These are phyloP conservation scores for Herpetomonas samuelpessoai DNA, from an alignment of 208 protist species.

Conservation along the genomic window DNA sequence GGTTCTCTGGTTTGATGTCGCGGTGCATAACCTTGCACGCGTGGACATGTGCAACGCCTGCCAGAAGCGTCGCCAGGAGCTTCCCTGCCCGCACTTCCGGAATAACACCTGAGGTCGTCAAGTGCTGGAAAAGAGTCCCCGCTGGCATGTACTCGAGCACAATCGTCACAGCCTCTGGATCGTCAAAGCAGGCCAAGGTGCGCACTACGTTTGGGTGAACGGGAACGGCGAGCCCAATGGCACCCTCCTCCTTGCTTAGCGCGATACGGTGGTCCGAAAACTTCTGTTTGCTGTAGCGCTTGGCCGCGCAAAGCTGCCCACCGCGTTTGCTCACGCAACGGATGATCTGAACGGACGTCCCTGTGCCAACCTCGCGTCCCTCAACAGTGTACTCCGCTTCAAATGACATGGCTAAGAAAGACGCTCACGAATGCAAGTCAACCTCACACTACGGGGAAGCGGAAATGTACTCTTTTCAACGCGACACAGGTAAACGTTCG, in stretches of 20 bases:
- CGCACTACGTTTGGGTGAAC: constrained; percentile 46
- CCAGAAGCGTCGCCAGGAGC: constrained; percentile 95
- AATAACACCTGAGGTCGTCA: constrained; percentile 88
- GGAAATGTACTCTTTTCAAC: no score
- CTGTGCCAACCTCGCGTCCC: constrained; percentile 25
- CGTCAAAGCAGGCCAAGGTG: constrained; percentile 93
- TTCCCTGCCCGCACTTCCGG: constrained; percentile 89
- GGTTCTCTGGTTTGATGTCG: constrained; percentile 99
- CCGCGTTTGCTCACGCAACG: constrained; percentile 45
- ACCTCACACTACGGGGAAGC: no score
- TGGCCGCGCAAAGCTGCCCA: constrained; percentile 45
- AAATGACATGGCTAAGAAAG: constrained; percentile 46
- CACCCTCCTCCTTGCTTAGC: constrained; percentile 46
- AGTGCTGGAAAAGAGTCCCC: constrained; percentile 97
- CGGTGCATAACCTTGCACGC: constrained; percentile 98
- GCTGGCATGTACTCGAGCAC: constrained; percentile 98
- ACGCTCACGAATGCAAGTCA: no score
- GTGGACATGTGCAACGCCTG: constrained; percentile 93
- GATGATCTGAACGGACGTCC: constrained; percentile 38
- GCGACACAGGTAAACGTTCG: no score
- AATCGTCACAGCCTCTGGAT: constrained; percentile 58
- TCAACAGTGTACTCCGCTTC: constrained; percentile 57
- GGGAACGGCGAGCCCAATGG: constrained; percentile 39
- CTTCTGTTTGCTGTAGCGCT: constrained; percentile 51
- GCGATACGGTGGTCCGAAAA: constrained; percentile 34